Conservation (phyloP, 2,329 filamentous ascomycete genomes). For the Parascedosporium putredinis region DNA sequence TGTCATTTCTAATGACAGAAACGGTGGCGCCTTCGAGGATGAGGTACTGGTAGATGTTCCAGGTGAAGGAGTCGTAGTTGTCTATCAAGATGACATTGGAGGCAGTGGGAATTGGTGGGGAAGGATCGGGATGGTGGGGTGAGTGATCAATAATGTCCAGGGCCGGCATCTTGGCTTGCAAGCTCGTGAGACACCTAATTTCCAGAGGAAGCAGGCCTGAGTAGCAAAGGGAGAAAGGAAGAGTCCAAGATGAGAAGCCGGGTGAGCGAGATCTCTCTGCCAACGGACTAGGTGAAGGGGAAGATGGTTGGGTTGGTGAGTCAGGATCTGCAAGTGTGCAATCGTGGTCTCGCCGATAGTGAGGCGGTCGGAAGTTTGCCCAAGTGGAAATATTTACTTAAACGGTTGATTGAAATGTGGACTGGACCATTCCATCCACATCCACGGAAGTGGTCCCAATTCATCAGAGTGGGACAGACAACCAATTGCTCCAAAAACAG, state of each 20-base stretch:
- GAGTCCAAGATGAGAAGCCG: not conserved
- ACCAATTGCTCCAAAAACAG: too few relatives aligned
- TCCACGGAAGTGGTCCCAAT: too few relatives aligned
- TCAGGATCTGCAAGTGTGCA: not conserved
- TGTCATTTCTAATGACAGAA: constrained; percentile 84
- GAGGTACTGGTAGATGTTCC: constrained; percentile 98
- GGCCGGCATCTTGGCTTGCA: constrained; percentile 32
- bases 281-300: not conserved
- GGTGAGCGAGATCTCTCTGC: not conserved
- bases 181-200: not conserved
- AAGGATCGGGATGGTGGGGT: constrained; percentile 69
- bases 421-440: not conserved
- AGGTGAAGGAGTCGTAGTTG: constrained; percentile 99
- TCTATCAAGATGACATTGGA: constrained; percentile 92
- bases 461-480: too few relatives aligned
- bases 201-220: not conserved
- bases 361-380: too few relatives aligned
- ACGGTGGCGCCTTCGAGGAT: constrained; percentile 90
- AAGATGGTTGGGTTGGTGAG: not conserved
- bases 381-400: not conserved
- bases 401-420: not conserved
- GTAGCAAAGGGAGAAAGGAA: not conserved
- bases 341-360: not conserved
- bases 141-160: constrained; percentile 63
- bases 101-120: constrained; percentile 63